A percentile compares a stretch with the other conserved stretches of the same genome.
Conservation (phyloP, 2,329 filamentous ascomycete genomes). For the Trichothecium sympodiale region DNA sequence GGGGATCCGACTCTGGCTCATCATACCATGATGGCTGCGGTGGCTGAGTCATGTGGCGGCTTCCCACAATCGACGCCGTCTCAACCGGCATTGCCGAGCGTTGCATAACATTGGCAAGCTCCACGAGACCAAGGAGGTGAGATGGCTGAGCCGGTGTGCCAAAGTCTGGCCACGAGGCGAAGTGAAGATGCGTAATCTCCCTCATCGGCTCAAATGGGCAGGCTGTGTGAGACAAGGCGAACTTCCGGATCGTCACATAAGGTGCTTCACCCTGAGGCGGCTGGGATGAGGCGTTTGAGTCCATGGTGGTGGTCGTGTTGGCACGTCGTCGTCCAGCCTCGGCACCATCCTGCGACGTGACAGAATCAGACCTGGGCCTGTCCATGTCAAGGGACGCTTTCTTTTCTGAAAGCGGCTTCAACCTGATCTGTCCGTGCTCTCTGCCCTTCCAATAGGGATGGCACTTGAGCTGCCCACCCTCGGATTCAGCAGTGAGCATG, state of each 20-base stretch:
- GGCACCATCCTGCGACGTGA: slow-evolving; percentile 11
- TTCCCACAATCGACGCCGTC: slow-evolving; percentile 23
- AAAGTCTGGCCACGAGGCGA: slow-evolving; percentile 95
- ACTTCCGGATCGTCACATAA: slow-evolving; percentile 75
- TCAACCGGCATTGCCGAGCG: slow-evolving; percentile 41
- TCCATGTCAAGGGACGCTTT: slow-evolving; percentile 67
- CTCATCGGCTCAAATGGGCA: slow-evolving; percentile 78
- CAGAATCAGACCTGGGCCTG: slow-evolving; percentile 32
- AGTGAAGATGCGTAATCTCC: slow-evolving; percentile 90
- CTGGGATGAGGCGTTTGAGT: slow-evolving; percentile 18
- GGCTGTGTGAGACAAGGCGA: slow-evolving; percentile 65
- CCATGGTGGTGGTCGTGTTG: slow-evolving; percentile 38
- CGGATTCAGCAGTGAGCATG: slow-evolving; percentile 89
- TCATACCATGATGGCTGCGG: slow-evolving; percentile 36
- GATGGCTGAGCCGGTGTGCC: slow-evolving; percentile 81
- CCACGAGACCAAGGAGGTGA: slow-evolving; percentile 80
- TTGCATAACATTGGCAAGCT: slow-evolving; percentile 70
- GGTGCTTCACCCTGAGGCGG: slow-evolving; percentile 44
- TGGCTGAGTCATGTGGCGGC: slow-evolving; percentile 16
- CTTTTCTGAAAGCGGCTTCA: slow-evolving; percentile 72
- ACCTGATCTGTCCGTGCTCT: slow-evolving; percentile 65
- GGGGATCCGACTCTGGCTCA: slow-evolving; percentile 44
- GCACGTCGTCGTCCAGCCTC: slow-evolving; percentile 40
- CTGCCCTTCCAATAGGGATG: slow-evolving; percentile 83
- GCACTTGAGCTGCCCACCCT: slow-evolving; percentile 89